Conservation (phyloP, 768 basidiomycete genomes). For the Amanita brunnescens region DNA sequence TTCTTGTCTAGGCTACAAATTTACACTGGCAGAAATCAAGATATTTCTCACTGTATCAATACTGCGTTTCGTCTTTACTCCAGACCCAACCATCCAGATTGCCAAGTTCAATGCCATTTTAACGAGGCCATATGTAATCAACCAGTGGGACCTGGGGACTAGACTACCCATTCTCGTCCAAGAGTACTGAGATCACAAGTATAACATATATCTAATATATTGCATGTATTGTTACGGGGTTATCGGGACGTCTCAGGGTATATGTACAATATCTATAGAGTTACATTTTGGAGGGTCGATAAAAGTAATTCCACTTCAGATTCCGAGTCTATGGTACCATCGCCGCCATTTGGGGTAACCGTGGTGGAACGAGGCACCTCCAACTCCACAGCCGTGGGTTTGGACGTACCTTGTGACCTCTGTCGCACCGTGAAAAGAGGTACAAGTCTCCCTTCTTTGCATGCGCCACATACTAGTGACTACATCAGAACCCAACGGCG, state of each 20-base stretch:
- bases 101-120: slow-evolving; percentile 40
- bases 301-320: slow-evolving; percentile 24
- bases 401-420: slow-evolving; percentile 24
- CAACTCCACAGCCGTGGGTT: slow-evolving; percentile 17
- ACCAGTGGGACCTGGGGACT: slow-evolving; percentile 30
- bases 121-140: slow-evolving; percentile 38
- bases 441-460: slow-evolving; percentile 48
- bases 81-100: slow-evolving; percentile 31
- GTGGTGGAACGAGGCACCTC: slow-evolving; percentile 4
- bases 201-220: not conserved
- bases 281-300: slow-evolving; percentile 14
- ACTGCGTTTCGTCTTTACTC: slow-evolving; percentile 36
- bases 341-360: slow-evolving; percentile 2
- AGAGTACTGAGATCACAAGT: slow-evolving; percentile 2
- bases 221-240: not conserved
- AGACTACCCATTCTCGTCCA: slow-evolving; percentile 31
- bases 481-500: not conserved
- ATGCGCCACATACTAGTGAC: slow-evolving; percentile 53
- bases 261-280: not conserved
- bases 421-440: slow-evolving; percentile 43
- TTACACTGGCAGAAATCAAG: slow-evolving; percentile 42
- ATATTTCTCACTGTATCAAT: slow-evolving; percentile 38
- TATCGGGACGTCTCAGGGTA: not conserved
- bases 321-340: slow-evolving; percentile 13
- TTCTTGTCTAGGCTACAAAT: slow-evolving; percentile 41